A percentile compares a stretch with the other conserved stretches of the same genome.
Conservation (phyloP, 192 early-diverging fungal genomes). For the Rhizophagus prolifer region DNA sequence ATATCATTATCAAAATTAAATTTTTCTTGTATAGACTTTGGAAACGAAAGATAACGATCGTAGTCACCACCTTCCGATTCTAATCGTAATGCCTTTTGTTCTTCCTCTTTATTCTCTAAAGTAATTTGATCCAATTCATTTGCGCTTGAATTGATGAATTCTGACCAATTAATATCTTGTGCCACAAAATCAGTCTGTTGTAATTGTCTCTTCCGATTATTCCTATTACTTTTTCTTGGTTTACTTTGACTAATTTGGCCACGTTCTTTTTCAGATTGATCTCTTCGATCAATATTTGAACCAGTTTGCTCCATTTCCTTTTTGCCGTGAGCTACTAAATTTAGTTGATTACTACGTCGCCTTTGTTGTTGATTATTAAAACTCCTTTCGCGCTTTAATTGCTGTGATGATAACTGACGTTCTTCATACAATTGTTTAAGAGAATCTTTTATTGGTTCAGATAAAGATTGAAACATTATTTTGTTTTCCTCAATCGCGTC, state of each 20-base stretch:
- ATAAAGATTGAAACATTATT: not conserved
- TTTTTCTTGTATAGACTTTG: not conserved
- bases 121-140: not conserved
- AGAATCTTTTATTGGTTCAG: not conserved
- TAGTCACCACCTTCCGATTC: conserved; percentile 4
- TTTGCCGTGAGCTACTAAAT: not conserved
- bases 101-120: not conserved
- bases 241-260: not conserved
- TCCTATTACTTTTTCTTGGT: too few species aligned
- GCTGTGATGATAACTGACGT: not conserved
- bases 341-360: not conserved
- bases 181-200: not conserved
- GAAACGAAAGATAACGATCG: not conserved
- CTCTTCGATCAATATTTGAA: not conserved
- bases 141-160: not conserved
- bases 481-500: not conserved
- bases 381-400: not conserved
- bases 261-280: not conserved
- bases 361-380: not conserved
- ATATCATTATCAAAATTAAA: not conserved
- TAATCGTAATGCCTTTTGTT: not conserved
- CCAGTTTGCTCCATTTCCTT: not conserved
- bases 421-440: not conserved
- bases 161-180: conserved; percentile 6
- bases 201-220: not conserved